These are phyloP conservation scores for Phytopythium helicoides DNA, from an alignment of 352 stramenopile species.

Conservation along the genomic window DNA sequence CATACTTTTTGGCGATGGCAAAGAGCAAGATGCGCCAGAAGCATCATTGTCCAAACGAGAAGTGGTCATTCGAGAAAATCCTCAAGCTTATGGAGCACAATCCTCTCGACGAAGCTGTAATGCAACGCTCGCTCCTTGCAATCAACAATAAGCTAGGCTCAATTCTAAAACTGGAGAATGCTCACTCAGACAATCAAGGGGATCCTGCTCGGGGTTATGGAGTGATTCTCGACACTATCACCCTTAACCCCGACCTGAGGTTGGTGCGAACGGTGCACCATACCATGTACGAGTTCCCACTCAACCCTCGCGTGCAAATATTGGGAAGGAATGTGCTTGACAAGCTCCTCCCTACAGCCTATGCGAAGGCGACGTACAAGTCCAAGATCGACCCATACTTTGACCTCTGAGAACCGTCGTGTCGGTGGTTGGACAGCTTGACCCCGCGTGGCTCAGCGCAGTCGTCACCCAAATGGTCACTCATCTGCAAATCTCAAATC, in stretches of 20 bases:
- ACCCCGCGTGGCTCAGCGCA: no score
- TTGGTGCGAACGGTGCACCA: conserved; percentile 61
- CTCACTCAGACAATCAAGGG: no score
- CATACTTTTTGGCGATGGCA: conserved; percentile 54
- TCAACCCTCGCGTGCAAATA: conserved; percentile 58
- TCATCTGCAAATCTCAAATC: no score
- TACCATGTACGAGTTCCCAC: conserved; percentile 59
- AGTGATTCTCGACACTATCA: conserved; percentile 37
- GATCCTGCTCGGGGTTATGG: no score
- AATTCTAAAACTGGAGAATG: conserved; percentile 11
- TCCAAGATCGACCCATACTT: conserved; percentile 73
- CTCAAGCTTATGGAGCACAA: conserved; percentile 55
- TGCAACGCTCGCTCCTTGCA: conserved; percentile 53
- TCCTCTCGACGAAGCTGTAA: conserved; percentile 54
- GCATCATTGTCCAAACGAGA: conserved; percentile 46
- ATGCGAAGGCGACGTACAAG: conserved; percentile 68
- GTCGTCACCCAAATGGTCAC: no score
- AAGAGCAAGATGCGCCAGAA: conserved; percentile 47
- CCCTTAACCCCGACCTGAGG: conserved; percentile 46
- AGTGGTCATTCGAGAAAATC: conserved; percentile 52
- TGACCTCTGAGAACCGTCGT: conserved; percentile 58
- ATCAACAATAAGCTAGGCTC: conserved; percentile 54
- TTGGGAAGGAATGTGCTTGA: conserved; percentile 45
- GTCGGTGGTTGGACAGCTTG: no score
- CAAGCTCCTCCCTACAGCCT: conserved; percentile 63